Conservation (phyloP, 805 yeast genomes). For the Lipomyces yamadae region DNA sequence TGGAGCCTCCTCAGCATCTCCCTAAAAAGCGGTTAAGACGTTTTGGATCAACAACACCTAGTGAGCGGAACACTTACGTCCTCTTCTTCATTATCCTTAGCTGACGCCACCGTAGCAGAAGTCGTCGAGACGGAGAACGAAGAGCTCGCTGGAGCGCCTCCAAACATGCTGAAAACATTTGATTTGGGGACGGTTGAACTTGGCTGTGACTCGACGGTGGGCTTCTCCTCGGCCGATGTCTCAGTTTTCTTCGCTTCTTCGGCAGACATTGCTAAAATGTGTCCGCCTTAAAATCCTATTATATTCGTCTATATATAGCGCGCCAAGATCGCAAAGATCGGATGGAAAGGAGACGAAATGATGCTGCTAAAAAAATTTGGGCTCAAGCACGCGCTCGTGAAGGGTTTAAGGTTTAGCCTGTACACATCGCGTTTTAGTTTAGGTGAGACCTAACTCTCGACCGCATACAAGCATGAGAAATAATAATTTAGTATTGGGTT, state of each 20-base stretch:
- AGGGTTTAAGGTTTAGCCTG: background rate
- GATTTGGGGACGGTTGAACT: constrained; percentile 59
- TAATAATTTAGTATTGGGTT: too few relatives aligned
- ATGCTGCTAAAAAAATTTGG: background rate
- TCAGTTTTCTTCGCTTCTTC: constrained; percentile 35
- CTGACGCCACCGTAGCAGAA: constrained; percentile 11
- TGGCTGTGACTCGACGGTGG: constrained; percentile 27
- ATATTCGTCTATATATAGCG: background rate
- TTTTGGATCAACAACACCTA: constrained; percentile 33
- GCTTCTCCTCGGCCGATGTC: constrained; percentile 26
- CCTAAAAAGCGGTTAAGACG: constrained; percentile 43
- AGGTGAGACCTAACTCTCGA: too few relatives aligned
- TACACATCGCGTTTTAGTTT: background rate
- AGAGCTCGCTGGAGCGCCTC: constrained; percentile 56
- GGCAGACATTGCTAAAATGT: constrained; percentile 19
- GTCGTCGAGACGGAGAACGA: constrained; percentile 17
- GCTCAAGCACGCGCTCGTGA: background rate
- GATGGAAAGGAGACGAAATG: background rate
- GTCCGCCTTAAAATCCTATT: background rate
- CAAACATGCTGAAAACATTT: constrained; percentile 92
- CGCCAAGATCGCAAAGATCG: background rate
- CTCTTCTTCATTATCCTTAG: constrained; percentile 16
- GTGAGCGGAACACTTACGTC: background rate
- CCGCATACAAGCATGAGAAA: too few relatives aligned
- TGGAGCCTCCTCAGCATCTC: constrained; percentile 60